Conservation (phyloP, 2,329 filamentous ascomycete genomes). For the Seiridium unicorne region DNA sequence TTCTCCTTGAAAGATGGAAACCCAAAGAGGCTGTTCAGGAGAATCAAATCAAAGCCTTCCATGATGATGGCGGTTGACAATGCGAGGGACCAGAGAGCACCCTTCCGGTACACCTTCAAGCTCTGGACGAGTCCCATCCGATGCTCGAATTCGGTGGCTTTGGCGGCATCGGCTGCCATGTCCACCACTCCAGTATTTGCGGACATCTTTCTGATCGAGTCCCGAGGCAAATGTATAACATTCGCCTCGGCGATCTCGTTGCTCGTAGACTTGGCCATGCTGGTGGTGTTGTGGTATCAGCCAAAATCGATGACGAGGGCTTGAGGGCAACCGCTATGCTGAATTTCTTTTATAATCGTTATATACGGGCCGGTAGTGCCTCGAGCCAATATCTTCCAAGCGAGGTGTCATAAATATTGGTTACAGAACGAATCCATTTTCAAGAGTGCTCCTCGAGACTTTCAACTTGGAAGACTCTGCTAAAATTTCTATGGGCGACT, state of each 20-base stretch:
- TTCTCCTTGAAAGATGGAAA: conserved; percentile 29
- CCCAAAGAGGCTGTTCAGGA: conserved; percentile 29
- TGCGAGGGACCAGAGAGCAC: conserved; percentile 27
- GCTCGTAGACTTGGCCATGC: not conserved
- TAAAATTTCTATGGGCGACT: no score
- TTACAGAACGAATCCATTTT: no score
- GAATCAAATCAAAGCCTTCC: conserved; percentile 30
- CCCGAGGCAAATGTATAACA: not conserved
- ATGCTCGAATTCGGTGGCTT: conserved; percentile 29
- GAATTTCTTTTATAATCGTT: not conserved
- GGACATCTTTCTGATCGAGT: not conserved
- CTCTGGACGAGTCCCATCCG: conserved; percentile 25
- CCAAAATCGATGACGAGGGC: not conserved
- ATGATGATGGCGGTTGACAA: conserved; percentile 31
- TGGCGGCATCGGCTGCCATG: not conserved
- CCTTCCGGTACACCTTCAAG: conserved; percentile 25
- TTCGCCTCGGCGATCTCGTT: not conserved
- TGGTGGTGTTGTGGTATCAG: not conserved
- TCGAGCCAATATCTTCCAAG: no score
- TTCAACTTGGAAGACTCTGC: no score
- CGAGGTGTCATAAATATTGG: no score
- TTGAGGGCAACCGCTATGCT: not conserved
- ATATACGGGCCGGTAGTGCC: no score
- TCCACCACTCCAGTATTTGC: not conserved
- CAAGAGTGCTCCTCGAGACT: no score